Conservation (phyloP, 2,329 filamentous ascomycete species). For the Sphaerulina musiva region DNA sequence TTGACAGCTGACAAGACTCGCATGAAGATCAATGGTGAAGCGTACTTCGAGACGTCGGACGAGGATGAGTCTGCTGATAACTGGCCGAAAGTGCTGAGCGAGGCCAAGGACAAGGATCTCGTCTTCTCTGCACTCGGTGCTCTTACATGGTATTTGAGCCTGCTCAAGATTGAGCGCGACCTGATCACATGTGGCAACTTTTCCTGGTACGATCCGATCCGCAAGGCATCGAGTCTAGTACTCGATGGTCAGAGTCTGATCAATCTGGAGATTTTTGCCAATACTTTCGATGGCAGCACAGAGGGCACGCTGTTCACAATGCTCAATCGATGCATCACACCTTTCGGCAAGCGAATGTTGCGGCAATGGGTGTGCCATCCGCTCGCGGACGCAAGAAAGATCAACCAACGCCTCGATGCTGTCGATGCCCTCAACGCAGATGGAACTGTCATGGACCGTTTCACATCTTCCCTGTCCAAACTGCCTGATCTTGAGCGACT, state of each 20-base stretch:
- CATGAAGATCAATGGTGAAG: slow-evolving; percentile 70
- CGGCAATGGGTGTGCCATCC: slow-evolving; percentile 97
- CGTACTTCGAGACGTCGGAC: slow-evolving; percentile 63
- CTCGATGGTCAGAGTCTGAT: slow-evolving; percentile 93
- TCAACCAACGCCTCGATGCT: slow-evolving; percentile 89
- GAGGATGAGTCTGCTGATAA: slow-evolving; percentile 52
- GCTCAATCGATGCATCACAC: slow-evolving; percentile 89
- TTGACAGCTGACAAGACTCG: slow-evolving; percentile 78
- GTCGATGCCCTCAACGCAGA: slow-evolving; percentile 89
- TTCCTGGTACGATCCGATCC: slow-evolving; percentile 84
- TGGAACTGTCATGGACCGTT: slow-evolving; percentile 71
- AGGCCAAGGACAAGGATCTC: slow-evolving; percentile 69
- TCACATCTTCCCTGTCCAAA: slow-evolving; percentile 79
- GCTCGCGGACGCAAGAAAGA: slow-evolving; percentile 74
- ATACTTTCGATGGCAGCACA: slow-evolving; percentile 75
- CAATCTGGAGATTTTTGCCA: slow-evolving; percentile 95
- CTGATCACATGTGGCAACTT: slow-evolving; percentile 88
- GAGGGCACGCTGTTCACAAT: slow-evolving; percentile 87
- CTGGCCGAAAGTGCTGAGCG: slow-evolving; percentile 70
- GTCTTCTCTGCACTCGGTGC: slow-evolving; percentile 89
- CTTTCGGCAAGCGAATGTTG: slow-evolving; percentile 93
- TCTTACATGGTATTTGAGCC: slow-evolving; percentile 74
- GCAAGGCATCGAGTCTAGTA: slow-evolving; percentile 79
- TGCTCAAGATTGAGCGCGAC: slow-evolving; percentile 78
- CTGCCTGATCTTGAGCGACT: slow-evolving; percentile 91